These are phyloP conservation scores for Chondrus crispus DNA, from an alignment of 23 red algal species.

Conservation along the genomic window DNA sequence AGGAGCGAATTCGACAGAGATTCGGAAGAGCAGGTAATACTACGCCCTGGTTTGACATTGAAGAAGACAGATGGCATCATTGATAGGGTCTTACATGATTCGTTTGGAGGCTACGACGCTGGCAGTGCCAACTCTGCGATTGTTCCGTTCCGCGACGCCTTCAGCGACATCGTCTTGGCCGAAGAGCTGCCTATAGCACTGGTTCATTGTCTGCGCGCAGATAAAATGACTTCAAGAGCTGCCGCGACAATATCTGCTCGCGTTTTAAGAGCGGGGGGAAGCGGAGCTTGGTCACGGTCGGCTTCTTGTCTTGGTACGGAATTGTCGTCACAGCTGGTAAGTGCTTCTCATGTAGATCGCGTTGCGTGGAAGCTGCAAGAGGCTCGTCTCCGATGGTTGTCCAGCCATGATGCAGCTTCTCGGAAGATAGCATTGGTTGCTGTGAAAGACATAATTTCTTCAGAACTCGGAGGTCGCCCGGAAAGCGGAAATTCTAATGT, in stretches of 20 bases:
- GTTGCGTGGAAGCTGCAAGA: conserved; percentile 49
- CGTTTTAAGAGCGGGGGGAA: conserved; percentile 26
- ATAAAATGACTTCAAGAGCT: not conserved
- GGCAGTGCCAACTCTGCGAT: too few species aligned
- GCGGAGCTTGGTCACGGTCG: conserved; percentile 49
- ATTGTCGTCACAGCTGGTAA: not conserved
- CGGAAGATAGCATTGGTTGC: conserved; percentile 11
- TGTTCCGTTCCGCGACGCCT: not conserved
- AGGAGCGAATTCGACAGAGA: too few species aligned
- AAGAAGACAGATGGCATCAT: too few species aligned
- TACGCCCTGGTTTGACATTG: too few species aligned
- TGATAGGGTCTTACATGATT: too few species aligned
- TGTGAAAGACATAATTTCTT: conserved; percentile 22
- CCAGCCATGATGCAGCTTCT: conserved; percentile 32
- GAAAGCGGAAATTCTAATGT: not conserved
- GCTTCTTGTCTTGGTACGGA: conserved; percentile 40
- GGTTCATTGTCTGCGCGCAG: not conserved
- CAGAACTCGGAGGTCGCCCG: not conserved
- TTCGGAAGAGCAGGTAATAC: too few species aligned
- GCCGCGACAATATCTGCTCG: conserved; percentile 14
- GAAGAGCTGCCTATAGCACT: conserved; percentile 37
- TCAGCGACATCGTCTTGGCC: not conserved
- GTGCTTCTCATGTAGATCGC: not conserved
- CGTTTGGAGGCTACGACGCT: too few species aligned
- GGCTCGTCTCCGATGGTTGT: conserved; percentile 32